A percentile compares a stretch with the other conserved stretches of the same genome.
Conservation (phyloP, 441 rosid species). For the Erodium moschatum region DNA sequence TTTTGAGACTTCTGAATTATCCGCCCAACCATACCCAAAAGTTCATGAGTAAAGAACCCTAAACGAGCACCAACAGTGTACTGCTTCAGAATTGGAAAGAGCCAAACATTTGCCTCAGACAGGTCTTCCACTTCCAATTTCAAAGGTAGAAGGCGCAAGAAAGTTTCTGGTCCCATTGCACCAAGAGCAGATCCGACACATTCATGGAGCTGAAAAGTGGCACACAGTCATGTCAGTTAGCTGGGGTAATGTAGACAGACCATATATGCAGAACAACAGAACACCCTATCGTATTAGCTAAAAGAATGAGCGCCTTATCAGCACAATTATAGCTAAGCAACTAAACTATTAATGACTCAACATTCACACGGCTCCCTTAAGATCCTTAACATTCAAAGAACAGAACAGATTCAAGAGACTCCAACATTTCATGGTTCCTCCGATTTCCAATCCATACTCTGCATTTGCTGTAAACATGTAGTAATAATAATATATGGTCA, state of each 20-base stretch:
- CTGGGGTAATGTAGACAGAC: neutral
- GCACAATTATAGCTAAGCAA: neutral
- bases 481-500: neutral
- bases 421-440: neutral
- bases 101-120: conserved; percentile 82
- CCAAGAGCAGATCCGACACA: conserved; percentile 91
- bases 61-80: conserved; percentile 71
- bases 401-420: neutral
- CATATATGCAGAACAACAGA: neutral
- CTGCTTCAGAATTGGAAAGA: conserved; percentile 89
- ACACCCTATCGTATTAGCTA: neutral
- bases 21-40: conserved; percentile 42
- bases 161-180: conserved; percentile 88
- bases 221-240: neutral
- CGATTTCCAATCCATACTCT: neutral
- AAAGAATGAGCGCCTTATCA: too few species aligned
- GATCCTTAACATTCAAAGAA: neutral
- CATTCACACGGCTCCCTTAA: neutral
- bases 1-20: conserved; percentile 52
- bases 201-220: conserved; percentile 59
- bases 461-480: neutral
- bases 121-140: conserved; percentile 66
- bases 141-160: conserved; percentile 59
- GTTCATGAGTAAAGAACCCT: conserved; percentile 56
- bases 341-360: conserved; percentile 1